Evolutionary conservation across 75 land plant species (phyloP).

Genomic region (Sequoia sempervirens): DNA sequence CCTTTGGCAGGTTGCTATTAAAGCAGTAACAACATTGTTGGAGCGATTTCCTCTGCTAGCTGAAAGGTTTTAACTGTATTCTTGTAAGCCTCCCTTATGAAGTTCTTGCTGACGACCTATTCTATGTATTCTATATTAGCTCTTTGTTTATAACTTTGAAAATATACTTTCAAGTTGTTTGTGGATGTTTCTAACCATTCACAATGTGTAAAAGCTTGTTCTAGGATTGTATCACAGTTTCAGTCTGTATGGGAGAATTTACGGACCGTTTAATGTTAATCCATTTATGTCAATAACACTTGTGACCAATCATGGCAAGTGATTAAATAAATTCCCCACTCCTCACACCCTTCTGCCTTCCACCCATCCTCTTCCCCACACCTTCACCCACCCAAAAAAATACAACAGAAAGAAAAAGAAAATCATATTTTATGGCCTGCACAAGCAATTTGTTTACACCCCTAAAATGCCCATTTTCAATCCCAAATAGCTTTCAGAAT

Average conservation of each 20-base stretch:
- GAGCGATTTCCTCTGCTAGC: constrained; percentile 61
- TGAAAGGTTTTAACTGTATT: constrained; percentile 32
- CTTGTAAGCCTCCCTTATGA: not conserved
- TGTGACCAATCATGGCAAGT: not conserved
- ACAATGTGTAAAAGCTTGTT: not conserved
- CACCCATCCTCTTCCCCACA: too few relatives aligned
- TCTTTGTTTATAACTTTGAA: not conserved
- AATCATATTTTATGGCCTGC: not conserved
- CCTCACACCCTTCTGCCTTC: too few relatives aligned
- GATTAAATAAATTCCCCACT: not conserved
- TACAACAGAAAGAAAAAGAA: not conserved
- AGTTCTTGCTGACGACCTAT: not conserved
- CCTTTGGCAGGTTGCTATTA: constrained; percentile 45
- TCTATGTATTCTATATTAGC: not conserved
- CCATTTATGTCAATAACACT: not conserved
- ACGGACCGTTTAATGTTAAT: not conserved
- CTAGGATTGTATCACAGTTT: not conserved
- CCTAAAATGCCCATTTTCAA: not conserved
- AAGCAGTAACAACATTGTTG: constrained; percentile 56
- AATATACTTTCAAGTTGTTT: not conserved
- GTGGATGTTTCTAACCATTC: not conserved
- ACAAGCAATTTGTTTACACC: not conserved
- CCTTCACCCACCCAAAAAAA: too few relatives aligned
- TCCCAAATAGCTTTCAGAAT: not conserved
- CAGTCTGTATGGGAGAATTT: not conserved